Evolutionary conservation across 2,329 filamentous ascomycete species (phyloP).

Genomic region (Sporothrix phasma): DNA sequence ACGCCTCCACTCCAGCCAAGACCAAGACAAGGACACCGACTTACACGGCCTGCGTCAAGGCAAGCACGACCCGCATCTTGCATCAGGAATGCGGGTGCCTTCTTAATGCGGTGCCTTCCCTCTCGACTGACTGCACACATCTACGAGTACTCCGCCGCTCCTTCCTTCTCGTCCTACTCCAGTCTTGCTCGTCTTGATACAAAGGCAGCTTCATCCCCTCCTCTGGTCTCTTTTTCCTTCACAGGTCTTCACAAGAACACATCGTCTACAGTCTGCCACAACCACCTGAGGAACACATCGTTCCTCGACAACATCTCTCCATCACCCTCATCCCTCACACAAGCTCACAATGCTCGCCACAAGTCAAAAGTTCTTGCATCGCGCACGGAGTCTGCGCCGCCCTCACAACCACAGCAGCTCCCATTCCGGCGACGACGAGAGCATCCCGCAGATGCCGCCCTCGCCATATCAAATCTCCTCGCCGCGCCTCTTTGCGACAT

Average conservation of each 20-base stretch:
- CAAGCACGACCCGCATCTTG: constrained; percentile 3
- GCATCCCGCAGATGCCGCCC: constrained; percentile 8
- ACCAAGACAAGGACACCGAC: background rate
- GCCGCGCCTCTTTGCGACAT: background rate
- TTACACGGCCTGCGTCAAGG: constrained; percentile 4
- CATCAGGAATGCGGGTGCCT: constrained; percentile 7
- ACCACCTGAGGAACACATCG: background rate
- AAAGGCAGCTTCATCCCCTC: constrained; percentile 12
- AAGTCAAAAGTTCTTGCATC: constrained; percentile 16
- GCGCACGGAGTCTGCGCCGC: constrained; percentile 16
- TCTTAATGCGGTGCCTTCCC: constrained; percentile 1
- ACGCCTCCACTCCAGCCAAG: background rate
- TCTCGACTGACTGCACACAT: too few relatives aligned
- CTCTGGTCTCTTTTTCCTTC: background rate
- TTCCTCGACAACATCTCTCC: background rate
- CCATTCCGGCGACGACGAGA: background rate
- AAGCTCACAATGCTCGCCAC: constrained; percentile 10
- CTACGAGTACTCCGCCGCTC: background rate
- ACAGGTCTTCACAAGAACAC: background rate
- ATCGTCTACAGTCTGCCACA: background rate
- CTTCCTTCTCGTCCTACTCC: background rate
- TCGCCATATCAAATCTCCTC: background rate
- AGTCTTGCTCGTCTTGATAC: constrained; percentile 9
- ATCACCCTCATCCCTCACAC: background rate
- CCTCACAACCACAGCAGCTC: constrained; percentile 8